These are phyloP conservation scores for Rutstroemia sp. DNA, from an alignment of 2,329 filamentous ascomycete species.

Conservation along the genomic window DNA sequence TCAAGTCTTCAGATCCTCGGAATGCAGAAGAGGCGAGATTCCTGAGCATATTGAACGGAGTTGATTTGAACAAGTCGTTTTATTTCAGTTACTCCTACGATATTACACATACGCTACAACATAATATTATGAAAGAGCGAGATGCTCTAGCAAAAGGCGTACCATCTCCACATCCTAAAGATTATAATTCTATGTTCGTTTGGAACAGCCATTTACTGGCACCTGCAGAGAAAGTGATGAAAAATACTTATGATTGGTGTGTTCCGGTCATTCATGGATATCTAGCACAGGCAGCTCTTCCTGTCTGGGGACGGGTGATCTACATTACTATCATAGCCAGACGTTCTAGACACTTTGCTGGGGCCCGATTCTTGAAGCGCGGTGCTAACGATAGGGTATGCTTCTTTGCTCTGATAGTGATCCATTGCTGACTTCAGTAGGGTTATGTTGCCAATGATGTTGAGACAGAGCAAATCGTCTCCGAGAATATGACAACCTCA, in stretches of 20 bases:
- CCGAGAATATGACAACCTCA: constrained; percentile 87
- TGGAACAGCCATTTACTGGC: constrained; percentile 90
- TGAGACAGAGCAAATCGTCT: constrained; percentile 97
- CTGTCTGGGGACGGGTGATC: constrained; percentile 79
- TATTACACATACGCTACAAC: constrained; percentile 83
- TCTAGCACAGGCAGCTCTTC: constrained; percentile 80
- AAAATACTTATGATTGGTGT: constrained; percentile 91
- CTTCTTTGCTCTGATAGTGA: background rate
- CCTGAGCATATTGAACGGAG: constrained; percentile 78
- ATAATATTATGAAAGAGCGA: constrained; percentile 81
- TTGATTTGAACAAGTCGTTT: constrained; percentile 86
- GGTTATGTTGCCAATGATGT: constrained; percentile 98
- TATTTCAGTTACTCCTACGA: constrained; percentile 99
- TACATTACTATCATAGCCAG: constrained; percentile 93
- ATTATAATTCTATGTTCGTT: constrained; percentile 93
- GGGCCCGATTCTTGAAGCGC: constrained; percentile 87
- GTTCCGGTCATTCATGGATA: constrained; percentile 93
- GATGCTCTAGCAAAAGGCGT: constrained; percentile 59
- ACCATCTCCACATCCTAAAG: constrained; percentile 48
- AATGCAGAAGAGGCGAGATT: constrained; percentile 89
- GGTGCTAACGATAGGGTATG: constrained; percentile 76
- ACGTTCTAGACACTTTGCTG: constrained; percentile 87
- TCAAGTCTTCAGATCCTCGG: constrained; percentile 62
- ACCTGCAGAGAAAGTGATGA: constrained; percentile 62
- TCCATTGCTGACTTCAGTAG: constrained; percentile 22